These are phyloP conservation scores for Dictyostelium brefeldianum DNA, from an alignment of 78 protist genomes.

Conservation along the genomic window DNA sequence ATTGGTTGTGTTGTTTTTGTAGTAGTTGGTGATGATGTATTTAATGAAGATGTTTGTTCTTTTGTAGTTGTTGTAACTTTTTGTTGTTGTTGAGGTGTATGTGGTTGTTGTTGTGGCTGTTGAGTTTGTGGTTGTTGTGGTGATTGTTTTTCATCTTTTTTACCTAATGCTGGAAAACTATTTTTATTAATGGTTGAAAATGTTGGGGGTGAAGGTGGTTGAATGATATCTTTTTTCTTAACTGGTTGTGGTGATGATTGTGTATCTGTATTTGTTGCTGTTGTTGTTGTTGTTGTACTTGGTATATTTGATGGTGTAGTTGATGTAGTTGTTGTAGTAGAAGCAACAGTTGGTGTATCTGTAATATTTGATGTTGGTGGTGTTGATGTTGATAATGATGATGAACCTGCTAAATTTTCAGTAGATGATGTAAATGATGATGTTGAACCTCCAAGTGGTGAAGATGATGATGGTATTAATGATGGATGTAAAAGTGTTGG, in stretches of 20 bases:
- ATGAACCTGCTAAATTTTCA: neutral
- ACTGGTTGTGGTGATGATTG: neutral
- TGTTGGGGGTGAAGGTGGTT: conserved; percentile 44
- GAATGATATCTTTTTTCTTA: conserved; percentile 20
- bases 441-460: neutral
- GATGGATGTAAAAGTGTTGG: conserved; percentile 18
- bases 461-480: neutral
- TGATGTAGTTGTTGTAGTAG: neutral
- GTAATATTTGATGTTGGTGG: neutral
- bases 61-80: neutral
- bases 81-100: neutral
- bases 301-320: neutral
- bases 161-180: conserved; percentile 8
- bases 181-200: conserved; percentile 23
- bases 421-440: conserved; percentile 16
- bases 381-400: neutral
- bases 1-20: neutral
- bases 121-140: neutral
- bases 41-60: neutral
- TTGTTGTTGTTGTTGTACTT: neutral
- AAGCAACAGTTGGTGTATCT: neutral
- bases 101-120: neutral
- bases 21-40: neutral
- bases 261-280: neutral
- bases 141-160: neutral